A percentile compares a stretch with the other conserved stretches of the same genome.
phyloP scores from a whole-genome alignment of 352 stramenopile species.

The Pythium periplocum region DNA sequence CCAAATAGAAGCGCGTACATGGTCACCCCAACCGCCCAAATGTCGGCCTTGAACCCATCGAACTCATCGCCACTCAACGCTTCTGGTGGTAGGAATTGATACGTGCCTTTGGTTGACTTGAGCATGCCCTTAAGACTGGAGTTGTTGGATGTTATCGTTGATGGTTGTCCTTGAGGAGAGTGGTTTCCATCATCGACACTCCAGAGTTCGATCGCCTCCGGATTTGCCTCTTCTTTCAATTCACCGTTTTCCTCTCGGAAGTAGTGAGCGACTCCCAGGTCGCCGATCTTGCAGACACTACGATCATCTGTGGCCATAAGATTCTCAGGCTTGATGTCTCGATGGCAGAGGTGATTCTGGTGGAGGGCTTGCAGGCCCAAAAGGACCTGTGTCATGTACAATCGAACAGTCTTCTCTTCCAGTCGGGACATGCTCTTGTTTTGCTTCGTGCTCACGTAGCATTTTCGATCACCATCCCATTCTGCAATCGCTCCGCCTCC shows the following conservation, averaged over 20 bases:
- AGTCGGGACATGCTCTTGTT: constrained; percentile 37
- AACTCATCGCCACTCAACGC: constrained; percentile 62
- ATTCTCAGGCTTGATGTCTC: constrained; percentile 86
- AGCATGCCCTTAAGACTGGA: constrained; percentile 30
- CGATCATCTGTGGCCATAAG: constrained; percentile 57
- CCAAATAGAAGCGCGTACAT: constrained; percentile 88
- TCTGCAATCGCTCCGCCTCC: constrained; percentile 70
- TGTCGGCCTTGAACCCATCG: constrained; percentile 81
- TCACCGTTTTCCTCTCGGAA: constrained; percentile 52
- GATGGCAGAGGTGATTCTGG: constrained; percentile 66
- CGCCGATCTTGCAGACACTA: constrained; percentile 68
- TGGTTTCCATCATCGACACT: constrained; percentile 24
- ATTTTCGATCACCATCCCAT: constrained; percentile 60
- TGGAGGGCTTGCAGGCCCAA: constrained; percentile 75
- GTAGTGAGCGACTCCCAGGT: constrained; percentile 78
- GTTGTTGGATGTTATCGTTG: neutral
- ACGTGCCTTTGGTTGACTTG: constrained; percentile 71
- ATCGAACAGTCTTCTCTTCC: constrained; percentile 37
- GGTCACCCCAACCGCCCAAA: constrained; percentile 90
- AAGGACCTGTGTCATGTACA: constrained; percentile 54
- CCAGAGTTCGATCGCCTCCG: constrained; percentile 42
- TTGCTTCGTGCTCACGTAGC: constrained; percentile 46
- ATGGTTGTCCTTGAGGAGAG: constrained; percentile 1
- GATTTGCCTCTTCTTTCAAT: constrained; percentile 44
- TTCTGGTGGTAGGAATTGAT: constrained; percentile 70